phyloP scores from a whole-genome alignment of 176 grass and related monocot genomes.

The Canna indica region DNA sequence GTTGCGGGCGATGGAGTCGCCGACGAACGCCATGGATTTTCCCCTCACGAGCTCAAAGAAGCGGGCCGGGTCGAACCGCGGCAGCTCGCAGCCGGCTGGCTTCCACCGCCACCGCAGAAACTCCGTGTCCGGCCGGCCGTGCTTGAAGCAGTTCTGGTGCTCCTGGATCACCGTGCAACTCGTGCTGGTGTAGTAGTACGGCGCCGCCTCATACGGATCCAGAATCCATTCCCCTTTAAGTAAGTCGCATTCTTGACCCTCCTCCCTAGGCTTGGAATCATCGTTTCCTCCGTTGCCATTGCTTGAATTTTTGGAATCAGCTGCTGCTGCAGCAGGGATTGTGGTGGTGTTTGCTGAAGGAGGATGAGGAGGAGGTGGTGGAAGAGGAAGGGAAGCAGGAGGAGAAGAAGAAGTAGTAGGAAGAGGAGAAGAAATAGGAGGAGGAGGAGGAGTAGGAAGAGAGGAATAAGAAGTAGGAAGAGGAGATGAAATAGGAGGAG shows the following conservation, averaged over 20 bases:
- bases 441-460: neutral
- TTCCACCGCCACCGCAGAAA: constrained; percentile 49
- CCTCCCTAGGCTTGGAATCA: no score
- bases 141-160: constrained; percentile 30
- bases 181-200: constrained; percentile 29
- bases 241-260: constrained; percentile 5
- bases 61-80: constrained; percentile 27
- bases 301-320: no score
- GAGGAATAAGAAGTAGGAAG: neutral
- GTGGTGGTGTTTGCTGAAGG: no score
- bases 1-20: constrained; percentile 52
- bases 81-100: constrained; percentile 31
- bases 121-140: constrained; percentile 31
- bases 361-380: neutral
- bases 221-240: constrained; percentile 20
- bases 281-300: no score
- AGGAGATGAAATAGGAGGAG: neutral
- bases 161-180: constrained; percentile 31
- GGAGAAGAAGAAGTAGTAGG: neutral
- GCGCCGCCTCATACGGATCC: constrained; percentile 20
- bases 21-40: constrained; percentile 44
- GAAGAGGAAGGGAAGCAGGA: neutral
- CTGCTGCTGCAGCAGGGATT: neutral
- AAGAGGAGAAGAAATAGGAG: neutral
- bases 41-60: constrained; percentile 35